Percentiles rank a stretch among this genome's conserved stretches.
These are phyloP conservation scores for Debaryomyces fabryi DNA, from an alignment of 1,139 yeast genomes.

Conservation along the genomic window DNA sequence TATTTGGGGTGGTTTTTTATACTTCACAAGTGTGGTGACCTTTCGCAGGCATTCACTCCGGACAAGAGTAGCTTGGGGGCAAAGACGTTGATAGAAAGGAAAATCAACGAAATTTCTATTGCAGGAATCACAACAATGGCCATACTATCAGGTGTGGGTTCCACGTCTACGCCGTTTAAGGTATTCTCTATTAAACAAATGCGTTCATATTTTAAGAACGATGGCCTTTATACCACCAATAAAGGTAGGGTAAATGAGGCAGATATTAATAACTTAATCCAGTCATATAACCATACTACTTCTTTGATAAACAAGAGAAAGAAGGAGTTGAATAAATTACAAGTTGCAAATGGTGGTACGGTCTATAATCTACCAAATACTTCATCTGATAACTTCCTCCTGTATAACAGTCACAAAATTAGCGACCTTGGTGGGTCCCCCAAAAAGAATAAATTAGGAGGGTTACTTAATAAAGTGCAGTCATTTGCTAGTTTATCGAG, in stretches of 20 bases:
- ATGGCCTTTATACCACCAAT: slow-evolving; percentile 1
- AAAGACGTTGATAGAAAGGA: slow-evolving; percentile 37
- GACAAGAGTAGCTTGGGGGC: slow-evolving; percentile 19
- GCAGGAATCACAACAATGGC: slow-evolving; percentile 77
- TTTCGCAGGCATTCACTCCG: slow-evolving; percentile 33
- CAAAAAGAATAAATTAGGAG: slow-evolving; percentile 21
- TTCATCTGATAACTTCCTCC: slow-evolving; percentile 17
- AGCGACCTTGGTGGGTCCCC: slow-evolving; percentile 10
- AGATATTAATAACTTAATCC: slow-evolving; percentile 35
- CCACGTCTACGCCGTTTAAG: slow-evolving; percentile 62
- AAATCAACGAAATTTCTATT: slow-evolving; percentile 64
- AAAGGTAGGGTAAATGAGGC: slow-evolving; percentile 17
- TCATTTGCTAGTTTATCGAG: slow-evolving; percentile 42
- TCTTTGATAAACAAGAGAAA: slow-evolving; percentile 36
- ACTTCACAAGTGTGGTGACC: slow-evolving; percentile 39
- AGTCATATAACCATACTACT: slow-evolving; percentile 43
- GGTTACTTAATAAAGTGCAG: slow-evolving; percentile 42
- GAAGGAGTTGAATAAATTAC: slow-evolving; percentile 30
- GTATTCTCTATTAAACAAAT: slow-evolving; percentile 16
- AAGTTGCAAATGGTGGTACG: slow-evolving; percentile 28
- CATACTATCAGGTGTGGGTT: slow-evolving; percentile 71
- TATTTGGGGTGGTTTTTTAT: slow-evolving; percentile 36
- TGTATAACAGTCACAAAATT: neutral
- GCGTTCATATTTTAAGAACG: slow-evolving; percentile 6
- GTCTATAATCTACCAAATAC: slow-evolving; percentile 25